Percentiles rank a stretch among this genome's conserved stretches.
Evolutionary conservation across 2,329 filamentous ascomycete genomes (phyloP).

Genomic region (Fusarium staphyleae): DNA sequence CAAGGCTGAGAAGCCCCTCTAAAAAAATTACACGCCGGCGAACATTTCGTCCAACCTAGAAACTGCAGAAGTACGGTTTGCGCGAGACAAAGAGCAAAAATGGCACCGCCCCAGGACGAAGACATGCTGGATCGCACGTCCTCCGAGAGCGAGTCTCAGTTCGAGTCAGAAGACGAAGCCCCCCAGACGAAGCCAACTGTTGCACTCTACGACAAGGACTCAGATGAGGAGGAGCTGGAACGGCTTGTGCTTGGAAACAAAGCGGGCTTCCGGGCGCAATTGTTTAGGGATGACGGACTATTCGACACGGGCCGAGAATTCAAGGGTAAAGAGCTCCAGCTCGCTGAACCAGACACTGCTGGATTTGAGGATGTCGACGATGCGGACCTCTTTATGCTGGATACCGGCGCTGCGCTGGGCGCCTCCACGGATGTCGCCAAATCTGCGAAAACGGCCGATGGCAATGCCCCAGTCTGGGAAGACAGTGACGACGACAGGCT

Average conservation of each 20-base stretch:
- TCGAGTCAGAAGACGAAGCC: constrained; percentile 40
- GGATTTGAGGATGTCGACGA: constrained; percentile 73
- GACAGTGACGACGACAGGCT: constrained; percentile 96
- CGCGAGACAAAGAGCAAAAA: constrained; percentile 32
- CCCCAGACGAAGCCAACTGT: constrained; percentile 42
- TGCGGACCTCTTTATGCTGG: constrained; percentile 84
- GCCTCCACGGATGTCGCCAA: constrained; percentile 45
- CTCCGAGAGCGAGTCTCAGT: constrained; percentile 44
- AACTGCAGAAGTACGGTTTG: constrained; percentile 21
- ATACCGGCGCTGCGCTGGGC: constrained; percentile 63
- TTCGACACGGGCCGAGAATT: constrained; percentile 44
- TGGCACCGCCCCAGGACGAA: constrained; percentile 45
- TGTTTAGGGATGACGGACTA: constrained; percentile 64
- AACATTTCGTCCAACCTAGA: constrained; percentile 33
- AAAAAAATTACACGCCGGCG: constrained; percentile 44
- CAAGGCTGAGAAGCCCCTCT: constrained; percentile 44
- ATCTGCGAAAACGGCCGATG: constrained; percentile 35
- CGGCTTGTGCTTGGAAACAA: constrained; percentile 87
- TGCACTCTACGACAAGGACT: constrained; percentile 70
- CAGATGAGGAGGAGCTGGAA: constrained; percentile 85
- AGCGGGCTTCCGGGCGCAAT: constrained; percentile 77
- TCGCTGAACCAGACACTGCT: constrained; percentile 53
- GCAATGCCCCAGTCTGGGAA: constrained; percentile 75
- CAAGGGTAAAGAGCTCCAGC: constrained; percentile 45
- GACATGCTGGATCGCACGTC: constrained; percentile 39